Percentiles rank a stretch among this genome's conserved stretches.
phyloP scores from a whole-genome alignment of 1,139 yeast genomes.

The Pneumocystis wakefieldiae region DNA sequence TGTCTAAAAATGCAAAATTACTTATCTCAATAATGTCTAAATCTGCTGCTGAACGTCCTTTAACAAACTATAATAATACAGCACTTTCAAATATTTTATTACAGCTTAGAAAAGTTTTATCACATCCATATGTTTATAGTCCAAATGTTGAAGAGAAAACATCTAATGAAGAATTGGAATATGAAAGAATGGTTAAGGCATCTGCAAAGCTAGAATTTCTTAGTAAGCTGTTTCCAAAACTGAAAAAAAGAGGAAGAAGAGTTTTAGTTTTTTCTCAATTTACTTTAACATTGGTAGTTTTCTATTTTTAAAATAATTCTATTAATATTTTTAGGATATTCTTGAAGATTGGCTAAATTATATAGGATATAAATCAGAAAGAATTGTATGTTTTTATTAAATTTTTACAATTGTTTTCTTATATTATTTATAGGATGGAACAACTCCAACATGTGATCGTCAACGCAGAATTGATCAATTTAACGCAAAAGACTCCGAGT shows the following conservation, averaged over 20 bases:
- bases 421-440: constrained; percentile 39
- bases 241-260: constrained; percentile 60
- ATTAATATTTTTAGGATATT: constrained; percentile 46
- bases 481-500: constrained; percentile 58
- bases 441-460: constrained; percentile 72
- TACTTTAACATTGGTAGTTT: constrained; percentile 42
- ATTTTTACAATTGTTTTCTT: not conserved
- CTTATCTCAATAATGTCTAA: constrained; percentile 12
- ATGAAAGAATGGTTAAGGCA: constrained; percentile 13
- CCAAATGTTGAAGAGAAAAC: constrained; percentile 14
- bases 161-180: constrained; percentile 8
- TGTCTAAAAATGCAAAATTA: constrained; percentile 15
- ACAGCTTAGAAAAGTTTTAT: constrained; percentile 15
- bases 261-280: constrained; percentile 73
- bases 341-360: constrained; percentile 29
- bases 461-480: constrained; percentile 51
- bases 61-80: not conserved
- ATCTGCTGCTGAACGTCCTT: constrained; percentile 2
- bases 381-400: constrained; percentile 5
- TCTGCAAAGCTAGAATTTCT: constrained; percentile 64
- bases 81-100: constrained; percentile 13
- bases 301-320: constrained; percentile 86
- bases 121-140: constrained; percentile 17
- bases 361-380: constrained; percentile 4
- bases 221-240: constrained; percentile 59